Evolutionary conservation across 2,329 filamentous ascomycete species (phyloP), one percentile per base, ranked within the genome.

Genomic region (Gyromitra esculenta): DNA sequence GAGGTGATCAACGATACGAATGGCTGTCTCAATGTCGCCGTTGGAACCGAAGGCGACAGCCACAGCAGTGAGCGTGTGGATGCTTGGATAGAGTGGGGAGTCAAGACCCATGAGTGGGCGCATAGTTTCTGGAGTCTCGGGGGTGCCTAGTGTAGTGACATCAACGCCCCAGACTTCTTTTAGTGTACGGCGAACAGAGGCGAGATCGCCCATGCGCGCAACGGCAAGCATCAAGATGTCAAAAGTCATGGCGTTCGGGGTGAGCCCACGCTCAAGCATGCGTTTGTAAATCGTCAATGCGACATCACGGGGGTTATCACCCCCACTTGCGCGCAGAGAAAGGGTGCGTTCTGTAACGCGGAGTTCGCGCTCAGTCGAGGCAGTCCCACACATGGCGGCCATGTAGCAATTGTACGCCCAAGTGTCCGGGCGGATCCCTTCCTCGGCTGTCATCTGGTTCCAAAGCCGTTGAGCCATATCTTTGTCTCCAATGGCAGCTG

Each of bases 21-120:
- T 81, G 11, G 89, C 91, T 1, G 86, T 84, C 0, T 85, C 82
- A 2, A 93, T 85, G 70, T 90, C 86, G 62, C 88, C 89, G 82
- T 91, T 92, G 77, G 86, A 87, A n/a, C 91, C 88, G 78, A 91
- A 92, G 0, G 86, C 85, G 81, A 93, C 89, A 5, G 91, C 90
- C n/a, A 94, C 84, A 7, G 90, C 87, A 70, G 88, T 85, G 25
- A 95, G 85, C 0, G 94, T 85, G 1, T 85, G 84, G 6, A 82
- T 78, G 0, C 87, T 89, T 1, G 92, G 92, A 65, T 85, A 84
- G 41, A 91, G 82, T 6, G 88, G 86, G 0, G 88, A 90, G 37
- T 85, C 84, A 0, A 79, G 80, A 0, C 84, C 81, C 56, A 88
- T 86, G 0, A 81, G 80, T 39, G 75, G 75, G 81, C 84, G n/a